These are phyloP conservation scores for Salicornia ramosissima DNA, from an alignment of 148 eudicot genomes.

Conservation along the genomic window DNA sequence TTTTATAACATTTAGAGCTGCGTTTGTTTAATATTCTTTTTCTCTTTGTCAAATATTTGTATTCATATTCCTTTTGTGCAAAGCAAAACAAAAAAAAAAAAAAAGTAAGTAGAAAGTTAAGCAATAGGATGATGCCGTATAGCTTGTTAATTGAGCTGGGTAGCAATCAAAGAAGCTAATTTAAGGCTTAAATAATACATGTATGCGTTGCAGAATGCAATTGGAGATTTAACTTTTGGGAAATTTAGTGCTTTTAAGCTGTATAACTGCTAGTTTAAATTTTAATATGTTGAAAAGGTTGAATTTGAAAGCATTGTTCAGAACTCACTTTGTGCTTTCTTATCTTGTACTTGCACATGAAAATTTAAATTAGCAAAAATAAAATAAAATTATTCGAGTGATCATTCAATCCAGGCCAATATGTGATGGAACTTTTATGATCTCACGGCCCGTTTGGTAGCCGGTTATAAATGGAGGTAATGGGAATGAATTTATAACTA, in stretches of 20 bases:
- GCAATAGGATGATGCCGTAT: slow-evolving; percentile 1
- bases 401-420: no score
- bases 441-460: no score
- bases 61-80: not conserved
- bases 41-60: not conserved
- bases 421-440: no score
- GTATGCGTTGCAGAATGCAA: not conserved
- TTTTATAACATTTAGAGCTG: no score
- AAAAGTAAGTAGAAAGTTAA: not conserved
- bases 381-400: no score
- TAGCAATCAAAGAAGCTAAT: not conserved
- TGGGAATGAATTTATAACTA: no score
- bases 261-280: not conserved
- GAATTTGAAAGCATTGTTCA: slow-evolving; percentile 2
- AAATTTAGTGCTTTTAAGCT: slow-evolving; percentile 1
- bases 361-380: no score
- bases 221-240: not conserved
- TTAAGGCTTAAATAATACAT: not conserved
- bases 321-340: slow-evolving; percentile 1
- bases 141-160: slow-evolving; percentile 1
- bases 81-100: not conserved
- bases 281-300: not conserved
- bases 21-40: not conserved
- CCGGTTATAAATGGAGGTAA: no score
- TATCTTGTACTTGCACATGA: no score